Evolutionary conservation across 2,329 filamentous ascomycete species (phyloP).

Genomic region (Trichoderma sp.): DNA sequence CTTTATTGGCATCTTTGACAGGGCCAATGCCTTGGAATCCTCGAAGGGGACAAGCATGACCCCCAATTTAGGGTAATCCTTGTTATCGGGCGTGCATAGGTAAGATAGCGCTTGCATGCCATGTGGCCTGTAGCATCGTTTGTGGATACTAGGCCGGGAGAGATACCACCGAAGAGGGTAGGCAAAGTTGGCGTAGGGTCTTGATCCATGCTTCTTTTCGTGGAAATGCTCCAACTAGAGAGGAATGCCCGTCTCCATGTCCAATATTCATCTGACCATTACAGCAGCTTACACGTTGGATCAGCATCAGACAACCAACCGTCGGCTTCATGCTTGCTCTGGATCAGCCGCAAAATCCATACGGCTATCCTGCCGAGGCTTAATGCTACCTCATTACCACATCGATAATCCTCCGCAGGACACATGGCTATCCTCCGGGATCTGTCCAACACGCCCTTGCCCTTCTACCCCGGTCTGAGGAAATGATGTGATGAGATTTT

Average conservation of each 20-base stretch:
- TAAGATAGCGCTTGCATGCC: constrained; percentile 6
- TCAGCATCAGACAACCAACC: not conserved
- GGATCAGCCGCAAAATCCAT: not conserved
- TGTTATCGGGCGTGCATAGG: not conserved
- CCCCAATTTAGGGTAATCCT: not conserved
- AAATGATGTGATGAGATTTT: constrained; percentile 1
- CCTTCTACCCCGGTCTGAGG: not conserved
- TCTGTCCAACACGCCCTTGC: not conserved
- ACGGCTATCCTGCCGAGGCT: not conserved
- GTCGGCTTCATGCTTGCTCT: not conserved
- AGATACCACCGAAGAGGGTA: not conserved
- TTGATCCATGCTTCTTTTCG: not conserved
- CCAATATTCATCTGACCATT: not conserved
- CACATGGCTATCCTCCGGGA: not conserved
- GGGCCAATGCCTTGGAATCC: not conserved
- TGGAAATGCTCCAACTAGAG: not conserved
- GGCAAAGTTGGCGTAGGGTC: not conserved
- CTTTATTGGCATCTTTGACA: not conserved
- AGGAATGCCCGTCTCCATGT: not conserved
- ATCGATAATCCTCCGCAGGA: not conserved
- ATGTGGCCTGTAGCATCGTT: constrained; percentile 4
- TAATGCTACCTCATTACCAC: not conserved
- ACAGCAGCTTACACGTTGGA: not conserved
- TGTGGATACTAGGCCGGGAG: not conserved
- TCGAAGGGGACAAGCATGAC: not conserved